These are phyloP conservation scores for Apium graveolens DNA, from an alignment of 129 eudicot genomes.

Conservation along the genomic window DNA sequence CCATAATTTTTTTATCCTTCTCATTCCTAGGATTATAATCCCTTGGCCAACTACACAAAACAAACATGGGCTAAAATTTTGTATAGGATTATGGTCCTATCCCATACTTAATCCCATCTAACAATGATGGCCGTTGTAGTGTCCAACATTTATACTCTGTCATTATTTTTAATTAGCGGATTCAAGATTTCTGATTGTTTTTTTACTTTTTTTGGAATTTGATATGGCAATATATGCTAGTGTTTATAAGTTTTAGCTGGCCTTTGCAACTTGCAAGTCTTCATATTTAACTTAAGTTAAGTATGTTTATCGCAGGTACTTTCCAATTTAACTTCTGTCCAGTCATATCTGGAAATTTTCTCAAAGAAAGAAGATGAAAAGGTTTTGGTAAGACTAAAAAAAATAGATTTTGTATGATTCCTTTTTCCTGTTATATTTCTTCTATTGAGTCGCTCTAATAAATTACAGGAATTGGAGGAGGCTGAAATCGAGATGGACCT, in stretches of 20 bases:
- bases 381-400: conserved; percentile 42
- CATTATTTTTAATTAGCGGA: not conserved
- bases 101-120: too few relatives aligned
- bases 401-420: not conserved
- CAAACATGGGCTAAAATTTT: too few relatives aligned
- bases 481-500: conserved; percentile 90
- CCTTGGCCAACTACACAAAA: too few relatives aligned
- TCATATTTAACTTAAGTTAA: conserved; percentile 5
- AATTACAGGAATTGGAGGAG: conserved; percentile 76
- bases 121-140: too few relatives aligned
- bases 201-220: not conserved
- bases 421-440: conserved; percentile 1
- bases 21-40: too few relatives aligned
- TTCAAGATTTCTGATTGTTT: not conserved
- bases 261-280: not conserved
- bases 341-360: conserved; percentile 69
- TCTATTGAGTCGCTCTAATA: conserved; percentile 12
- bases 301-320: conserved; percentile 51
- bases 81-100: too few relatives aligned
- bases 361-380: conserved; percentile 61
- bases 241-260: not conserved
- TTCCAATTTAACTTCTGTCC: conserved; percentile 73
- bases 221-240: not conserved
- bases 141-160: not conserved
- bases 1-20: too few relatives aligned